phyloP scores from a whole-genome alignment of 352 stramenopile genomes.

The Globisporangium viniferum region DNA sequence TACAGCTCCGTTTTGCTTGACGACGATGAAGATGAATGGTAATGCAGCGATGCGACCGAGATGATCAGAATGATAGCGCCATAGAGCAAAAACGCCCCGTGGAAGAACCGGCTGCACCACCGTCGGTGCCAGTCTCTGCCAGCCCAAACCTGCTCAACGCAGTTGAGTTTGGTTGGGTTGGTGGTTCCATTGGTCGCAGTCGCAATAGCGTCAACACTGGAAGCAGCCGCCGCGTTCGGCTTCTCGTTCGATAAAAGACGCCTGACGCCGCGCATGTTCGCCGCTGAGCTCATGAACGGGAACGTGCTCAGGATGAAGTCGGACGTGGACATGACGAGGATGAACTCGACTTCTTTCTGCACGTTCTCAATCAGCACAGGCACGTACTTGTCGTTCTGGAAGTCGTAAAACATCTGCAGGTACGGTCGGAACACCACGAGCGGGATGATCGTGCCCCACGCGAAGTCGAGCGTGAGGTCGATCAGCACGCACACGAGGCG shows the following conservation, averaged over 20 bases:
- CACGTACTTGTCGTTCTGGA: not conserved
- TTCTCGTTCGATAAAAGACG: conserved; percentile 3
- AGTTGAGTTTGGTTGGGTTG: not conserved
- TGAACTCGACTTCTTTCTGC: conserved; percentile 17
- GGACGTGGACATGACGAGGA: conserved; percentile 21
- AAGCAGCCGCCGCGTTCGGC: not conserved
- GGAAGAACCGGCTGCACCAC: not conserved
- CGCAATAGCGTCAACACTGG: not conserved
- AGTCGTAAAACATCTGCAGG: conserved; percentile 4
- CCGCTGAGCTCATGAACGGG: conserved; percentile 18
- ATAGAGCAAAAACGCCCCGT: not conserved
- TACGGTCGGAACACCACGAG: conserved; percentile 20
- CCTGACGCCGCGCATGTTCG: conserved; percentile 15
- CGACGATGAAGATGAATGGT: not conserved
- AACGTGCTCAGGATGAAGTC: conserved; percentile 18
- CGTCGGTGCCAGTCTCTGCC: not conserved
- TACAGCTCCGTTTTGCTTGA: not conserved
- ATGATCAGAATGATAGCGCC: conserved; percentile 3
- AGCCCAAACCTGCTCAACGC: not conserved
- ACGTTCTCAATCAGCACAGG: conserved; percentile 1
- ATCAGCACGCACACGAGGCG: not conserved
- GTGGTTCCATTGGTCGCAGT: not conserved
- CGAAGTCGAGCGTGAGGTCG: conserved; percentile 19
- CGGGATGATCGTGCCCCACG: conserved; percentile 22
- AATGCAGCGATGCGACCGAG: not conserved